A percentile compares a stretch with the other conserved stretches of the same genome.
Evolutionary conservation across 108 stramenopile genomes (phyloP).

Genomic region (Skeletonema menzelii): DNA sequence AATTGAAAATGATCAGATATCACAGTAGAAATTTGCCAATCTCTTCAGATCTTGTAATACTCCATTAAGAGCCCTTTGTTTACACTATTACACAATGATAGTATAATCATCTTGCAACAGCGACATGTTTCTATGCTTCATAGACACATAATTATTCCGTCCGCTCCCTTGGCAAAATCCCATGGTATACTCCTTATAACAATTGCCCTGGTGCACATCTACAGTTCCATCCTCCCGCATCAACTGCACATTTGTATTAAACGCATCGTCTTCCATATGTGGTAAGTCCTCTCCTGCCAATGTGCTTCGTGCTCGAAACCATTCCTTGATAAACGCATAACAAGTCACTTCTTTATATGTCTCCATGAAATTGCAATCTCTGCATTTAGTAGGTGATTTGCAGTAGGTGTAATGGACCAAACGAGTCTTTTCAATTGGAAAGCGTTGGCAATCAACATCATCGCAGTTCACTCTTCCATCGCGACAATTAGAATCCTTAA

Average conservation of each 20-base stretch:
- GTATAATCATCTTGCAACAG: neutral
- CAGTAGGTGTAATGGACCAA: conserved; percentile 53
- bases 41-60: too few relatives aligned
- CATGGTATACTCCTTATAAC: conserved; percentile 10
- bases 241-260: neutral
- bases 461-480: conserved; percentile 43
- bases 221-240: conserved; percentile 8
- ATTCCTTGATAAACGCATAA: conserved; percentile 13
- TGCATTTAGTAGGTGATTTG: conserved; percentile 57
- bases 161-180: conserved; percentile 12
- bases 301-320: conserved; percentile 21
- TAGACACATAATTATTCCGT: neutral
- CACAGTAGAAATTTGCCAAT: too few relatives aligned
- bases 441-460: conserved; percentile 31
- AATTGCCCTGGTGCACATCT: conserved; percentile 9
- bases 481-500: conserved; percentile 22
- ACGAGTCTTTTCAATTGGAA: conserved; percentile 17
- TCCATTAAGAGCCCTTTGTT: too few relatives aligned
- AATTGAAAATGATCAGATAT: too few relatives aligned
- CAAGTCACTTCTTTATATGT: conserved; percentile 24
- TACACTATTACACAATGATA: too few relatives aligned
- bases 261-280: conserved; percentile 2
- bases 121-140: conserved; percentile 1
- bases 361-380: conserved; percentile 10
- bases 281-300: conserved; percentile 5